Conservation (phyloP, 148 eudicot species). For the Arbutus unedo region DNA sequence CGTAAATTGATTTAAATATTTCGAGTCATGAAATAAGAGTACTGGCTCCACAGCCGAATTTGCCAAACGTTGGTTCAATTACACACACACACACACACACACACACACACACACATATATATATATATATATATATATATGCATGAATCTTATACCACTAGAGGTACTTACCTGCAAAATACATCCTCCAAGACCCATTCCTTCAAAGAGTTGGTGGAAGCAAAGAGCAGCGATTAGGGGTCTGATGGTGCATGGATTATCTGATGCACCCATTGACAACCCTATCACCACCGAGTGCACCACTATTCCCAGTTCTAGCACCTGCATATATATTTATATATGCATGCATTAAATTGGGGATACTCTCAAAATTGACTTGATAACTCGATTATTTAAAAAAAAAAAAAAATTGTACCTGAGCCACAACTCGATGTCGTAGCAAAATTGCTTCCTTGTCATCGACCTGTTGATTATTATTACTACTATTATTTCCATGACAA, state of each 20-base stretch:
- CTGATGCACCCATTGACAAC: conserved; percentile 45
- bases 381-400: too few species aligned
- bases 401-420: conserved; percentile 36
- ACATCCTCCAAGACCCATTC: conserved; percentile 54
- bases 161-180: conserved; percentile 27
- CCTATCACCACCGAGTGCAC: conserved; percentile 59
- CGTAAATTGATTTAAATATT: too few species aligned
- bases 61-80: too few species aligned
- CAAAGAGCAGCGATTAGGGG: conserved; percentile 42
- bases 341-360: too few species aligned
- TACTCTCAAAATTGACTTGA: too few species aligned
- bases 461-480: conserved; percentile 1
- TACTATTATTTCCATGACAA: conserved; percentile 21
- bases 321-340: conserved; percentile 21
- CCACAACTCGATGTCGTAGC: conserved; percentile 44
- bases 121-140: too few species aligned
- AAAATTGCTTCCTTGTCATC: conserved; percentile 20
- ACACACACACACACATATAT: too few species aligned
- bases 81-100: too few species aligned
- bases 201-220: conserved; percentile 57
- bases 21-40: too few species aligned
- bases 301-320: conserved; percentile 46
- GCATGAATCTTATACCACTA: too few species aligned
- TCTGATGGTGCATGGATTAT: conserved; percentile 38
- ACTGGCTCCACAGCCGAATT: too few species aligned